Evolutionary conservation across 768 basidiomycete genomes (phyloP).

Genomic region (Lactarius trivialis): DNA sequence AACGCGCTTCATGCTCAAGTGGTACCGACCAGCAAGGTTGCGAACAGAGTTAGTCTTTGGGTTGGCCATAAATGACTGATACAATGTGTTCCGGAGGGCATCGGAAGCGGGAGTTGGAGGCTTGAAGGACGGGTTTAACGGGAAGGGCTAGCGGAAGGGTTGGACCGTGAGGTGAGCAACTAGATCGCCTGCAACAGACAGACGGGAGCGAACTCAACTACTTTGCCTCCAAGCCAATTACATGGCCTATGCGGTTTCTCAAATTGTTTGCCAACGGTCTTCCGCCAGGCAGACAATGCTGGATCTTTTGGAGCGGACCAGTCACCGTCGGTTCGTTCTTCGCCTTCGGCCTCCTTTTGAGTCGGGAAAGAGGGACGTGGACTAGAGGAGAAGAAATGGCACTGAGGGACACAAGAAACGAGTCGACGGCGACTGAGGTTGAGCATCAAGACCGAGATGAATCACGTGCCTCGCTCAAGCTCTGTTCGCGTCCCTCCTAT

Average conservation of each 20-base stretch:
- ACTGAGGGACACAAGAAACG: neutral
- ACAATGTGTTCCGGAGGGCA: slow-evolving; percentile 48
- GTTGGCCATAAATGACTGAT: slow-evolving; percentile 51
- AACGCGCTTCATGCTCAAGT: slow-evolving; percentile 69
- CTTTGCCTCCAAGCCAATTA: slow-evolving; percentile 56
- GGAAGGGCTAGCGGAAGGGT: slow-evolving; percentile 60
- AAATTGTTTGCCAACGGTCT: slow-evolving; percentile 17
- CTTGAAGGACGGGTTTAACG: slow-evolving; percentile 76
- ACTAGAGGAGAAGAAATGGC: neutral
- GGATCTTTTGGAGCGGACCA: slow-evolving; percentile 4
- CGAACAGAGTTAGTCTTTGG: slow-evolving; percentile 52
- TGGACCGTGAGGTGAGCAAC: slow-evolving; percentile 18
- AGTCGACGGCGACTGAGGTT: slow-evolving; percentile 2
- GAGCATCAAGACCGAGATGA: slow-evolving; percentile 9
- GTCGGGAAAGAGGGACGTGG: neutral
- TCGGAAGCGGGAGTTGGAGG: slow-evolving; percentile 76
- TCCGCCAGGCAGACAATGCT: slow-evolving; percentile 7
- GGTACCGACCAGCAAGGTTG: slow-evolving; percentile 51
- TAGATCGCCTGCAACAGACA: neutral
- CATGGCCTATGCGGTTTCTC: slow-evolving; percentile 31
- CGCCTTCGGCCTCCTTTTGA: neutral
- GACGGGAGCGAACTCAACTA: slow-evolving; percentile 41
- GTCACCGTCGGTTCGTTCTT: slow-evolving; percentile 22
- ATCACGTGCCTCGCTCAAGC: neutral
- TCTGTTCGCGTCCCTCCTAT: no score